A percentile compares a stretch with the other conserved stretches of the same genome.
phyloP scores from a whole-genome alignment of 2,329 filamentous ascomycete genomes.

The Fusarium goolgardi region DNA sequence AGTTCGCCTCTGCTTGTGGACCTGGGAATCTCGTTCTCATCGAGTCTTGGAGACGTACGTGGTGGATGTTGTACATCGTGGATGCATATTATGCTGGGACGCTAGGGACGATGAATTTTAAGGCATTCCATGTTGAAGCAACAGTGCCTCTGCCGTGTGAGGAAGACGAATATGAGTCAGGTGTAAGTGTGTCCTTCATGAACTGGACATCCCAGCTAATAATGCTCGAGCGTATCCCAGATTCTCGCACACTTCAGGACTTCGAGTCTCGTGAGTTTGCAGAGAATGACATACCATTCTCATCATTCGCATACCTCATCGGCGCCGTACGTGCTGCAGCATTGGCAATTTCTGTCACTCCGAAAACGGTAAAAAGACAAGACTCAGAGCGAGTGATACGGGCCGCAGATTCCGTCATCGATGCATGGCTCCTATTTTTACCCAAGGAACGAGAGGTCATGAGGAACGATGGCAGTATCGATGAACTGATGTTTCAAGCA shows the following conservation, averaged over 20 bases:
- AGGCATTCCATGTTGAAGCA: constrained; percentile 55
- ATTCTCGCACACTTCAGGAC: constrained; percentile 19
- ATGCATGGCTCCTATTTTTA: constrained; percentile 27
- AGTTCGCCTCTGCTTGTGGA: constrained; percentile 63
- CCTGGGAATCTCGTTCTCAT: constrained; percentile 59
- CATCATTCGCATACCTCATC: constrained; percentile 36
- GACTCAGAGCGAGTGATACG: constrained; percentile 26
- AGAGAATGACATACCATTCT: constrained; percentile 10
- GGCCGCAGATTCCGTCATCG: constrained; percentile 28
- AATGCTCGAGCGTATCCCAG: background rate
- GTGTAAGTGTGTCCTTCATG: constrained; percentile 44
- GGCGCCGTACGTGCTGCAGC: constrained; percentile 19
- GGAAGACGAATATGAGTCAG: constrained; percentile 64
- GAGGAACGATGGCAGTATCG: constrained; percentile 13
- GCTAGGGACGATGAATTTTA: constrained; percentile 44
- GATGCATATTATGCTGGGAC: constrained; percentile 62
- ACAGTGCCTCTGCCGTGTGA: constrained; percentile 74
- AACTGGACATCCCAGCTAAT: background rate
- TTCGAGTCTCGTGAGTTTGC: constrained; percentile 36
- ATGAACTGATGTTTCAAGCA: constrained; percentile 39
- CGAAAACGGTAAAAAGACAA: constrained; percentile 16
- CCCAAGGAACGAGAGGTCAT: constrained; percentile 18
- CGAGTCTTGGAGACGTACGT: constrained; percentile 75
- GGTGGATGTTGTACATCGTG: constrained; percentile 75
- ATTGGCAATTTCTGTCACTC: constrained; percentile 17